Percentiles rank a stretch among this genome's conserved stretches.
These are phyloP conservation scores for Lunularia cruciata DNA, from an alignment of 225 moss, liverwort and hornwort species.

Conservation along the genomic window DNA sequence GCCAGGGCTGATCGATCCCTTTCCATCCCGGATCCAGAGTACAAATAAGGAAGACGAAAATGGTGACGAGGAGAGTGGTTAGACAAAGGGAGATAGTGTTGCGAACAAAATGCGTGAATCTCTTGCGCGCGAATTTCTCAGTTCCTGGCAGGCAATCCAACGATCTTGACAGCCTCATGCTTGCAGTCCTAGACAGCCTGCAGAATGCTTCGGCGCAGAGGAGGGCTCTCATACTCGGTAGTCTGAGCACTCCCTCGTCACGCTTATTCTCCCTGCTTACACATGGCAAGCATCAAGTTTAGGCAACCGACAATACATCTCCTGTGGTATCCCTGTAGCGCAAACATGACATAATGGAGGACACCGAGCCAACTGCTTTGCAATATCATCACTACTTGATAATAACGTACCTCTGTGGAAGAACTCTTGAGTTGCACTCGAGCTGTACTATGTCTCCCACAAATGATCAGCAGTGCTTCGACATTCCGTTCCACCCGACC, in stretches of 20 bases:
- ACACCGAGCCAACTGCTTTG: neutral
- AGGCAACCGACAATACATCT: too few species aligned
- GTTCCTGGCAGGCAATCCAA: slow-evolving; percentile 20
- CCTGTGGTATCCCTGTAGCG: too few species aligned
- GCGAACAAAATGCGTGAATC: slow-evolving; percentile 14
- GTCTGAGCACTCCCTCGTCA: too few species aligned
- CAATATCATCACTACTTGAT: neutral
- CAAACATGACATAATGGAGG: neutral
- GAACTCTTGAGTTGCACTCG: neutral
- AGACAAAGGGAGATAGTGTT: slow-evolving; percentile 18
- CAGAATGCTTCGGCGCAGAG: slow-evolving; percentile 27
- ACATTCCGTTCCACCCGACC: neutral
- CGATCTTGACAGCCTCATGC: slow-evolving; percentile 26
- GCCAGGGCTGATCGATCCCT: slow-evolving; percentile 3
- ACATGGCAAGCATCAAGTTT: neutral
- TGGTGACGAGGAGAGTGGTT: slow-evolving; percentile 12
- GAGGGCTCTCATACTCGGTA: slow-evolving; percentile 30
- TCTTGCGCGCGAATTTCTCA: slow-evolving; percentile 30
- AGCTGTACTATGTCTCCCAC: neutral
- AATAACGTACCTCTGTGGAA: neutral
- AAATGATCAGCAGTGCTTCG: neutral
- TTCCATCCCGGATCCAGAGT: slow-evolving; percentile 35
- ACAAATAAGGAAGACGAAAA: slow-evolving; percentile 23
- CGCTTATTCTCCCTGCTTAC: neutral
- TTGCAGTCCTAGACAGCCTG: slow-evolving; percentile 21